Evolutionary conservation across 2,329 filamentous ascomycete genomes (phyloP).

Genomic region (Colletotrichum tamarilloi): DNA sequence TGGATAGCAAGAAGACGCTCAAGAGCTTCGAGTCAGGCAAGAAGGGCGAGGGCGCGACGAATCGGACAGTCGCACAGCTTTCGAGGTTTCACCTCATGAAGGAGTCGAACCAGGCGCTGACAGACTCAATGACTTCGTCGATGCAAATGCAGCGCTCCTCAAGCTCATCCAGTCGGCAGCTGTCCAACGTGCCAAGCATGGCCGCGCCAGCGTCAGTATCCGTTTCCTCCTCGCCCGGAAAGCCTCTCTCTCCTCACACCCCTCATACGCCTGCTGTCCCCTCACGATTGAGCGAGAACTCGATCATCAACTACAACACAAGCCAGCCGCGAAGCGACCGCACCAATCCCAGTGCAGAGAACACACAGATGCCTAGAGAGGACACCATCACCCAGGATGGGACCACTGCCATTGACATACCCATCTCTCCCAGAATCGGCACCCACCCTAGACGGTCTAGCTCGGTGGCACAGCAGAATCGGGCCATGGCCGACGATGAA

Average conservation of each 20-base stretch:
- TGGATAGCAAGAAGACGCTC: slow-evolving; percentile 90
- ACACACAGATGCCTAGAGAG: slow-evolving; percentile 47
- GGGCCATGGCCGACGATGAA: slow-evolving; percentile 66
- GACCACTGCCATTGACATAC: slow-evolving; percentile 78
- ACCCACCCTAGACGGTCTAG: slow-evolving; percentile 72
- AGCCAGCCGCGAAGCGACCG: slow-evolving; percentile 43
- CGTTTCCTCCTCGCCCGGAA: slow-evolving; percentile 88
- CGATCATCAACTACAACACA: slow-evolving; percentile 75
- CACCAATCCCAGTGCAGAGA: slow-evolving; percentile 40
- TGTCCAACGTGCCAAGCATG: slow-evolving; percentile 73
- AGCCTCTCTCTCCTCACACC: slow-evolving; percentile 89
- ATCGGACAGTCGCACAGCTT: slow-evolving; percentile 81
- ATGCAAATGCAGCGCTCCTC: slow-evolving; percentile 86
- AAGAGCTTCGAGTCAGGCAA: slow-evolving; percentile 79
- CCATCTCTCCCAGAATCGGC: slow-evolving; percentile 72
- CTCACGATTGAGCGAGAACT: slow-evolving; percentile 91
- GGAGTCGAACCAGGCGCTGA: slow-evolving; percentile 88
- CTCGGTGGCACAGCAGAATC: slow-evolving; percentile 74
- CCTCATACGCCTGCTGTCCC: slow-evolving; percentile 94
- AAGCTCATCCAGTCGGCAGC: slow-evolving; percentile 73
- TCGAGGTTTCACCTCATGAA: slow-evolving; percentile 89
- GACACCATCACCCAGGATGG: slow-evolving; percentile 59
- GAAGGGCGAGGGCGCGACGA: slow-evolving; percentile 76
- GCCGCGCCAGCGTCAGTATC: slow-evolving; percentile 81
- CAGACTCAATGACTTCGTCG: slow-evolving; percentile 93